Percentiles rank a stretch among this genome's conserved stretches.
These are phyloP conservation scores for sorghum (Sorghum bicolor) DNA, from an alignment of 176 grass and related monocot genomes.

Conservation along the genomic window Sorghum_bicolor_NCBIv3 NC_012877.2:58167501-58168000, in stretches of 20 bases:
- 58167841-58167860: constrained; percentile 39
- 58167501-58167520: background rate
- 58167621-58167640: background rate
- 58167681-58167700: background rate
- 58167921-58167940: background rate
- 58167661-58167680: background rate
- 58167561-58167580: background rate
- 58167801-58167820: constrained; percentile 59
- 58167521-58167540: background rate
- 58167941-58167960: constrained; percentile 10
- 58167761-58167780: background rate
- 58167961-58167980: constrained; percentile 41
- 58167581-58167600: background rate
- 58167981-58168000: constrained; percentile 11
- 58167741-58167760: background rate
- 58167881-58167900: constrained; percentile 24
- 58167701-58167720: background rate
- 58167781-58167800: constrained; percentile 44
- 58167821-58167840: constrained; percentile 59
- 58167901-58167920: background rate
- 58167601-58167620: background rate
- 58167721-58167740: background rate
- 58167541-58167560: background rate
- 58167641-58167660: background rate
- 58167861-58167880: constrained; percentile 35